Evolutionary conservation across 2,329 filamentous ascomycete species (phyloP), one percentile per base, ranked within the genome.

Genomic region (Mycocentrospora acerina): DNA sequence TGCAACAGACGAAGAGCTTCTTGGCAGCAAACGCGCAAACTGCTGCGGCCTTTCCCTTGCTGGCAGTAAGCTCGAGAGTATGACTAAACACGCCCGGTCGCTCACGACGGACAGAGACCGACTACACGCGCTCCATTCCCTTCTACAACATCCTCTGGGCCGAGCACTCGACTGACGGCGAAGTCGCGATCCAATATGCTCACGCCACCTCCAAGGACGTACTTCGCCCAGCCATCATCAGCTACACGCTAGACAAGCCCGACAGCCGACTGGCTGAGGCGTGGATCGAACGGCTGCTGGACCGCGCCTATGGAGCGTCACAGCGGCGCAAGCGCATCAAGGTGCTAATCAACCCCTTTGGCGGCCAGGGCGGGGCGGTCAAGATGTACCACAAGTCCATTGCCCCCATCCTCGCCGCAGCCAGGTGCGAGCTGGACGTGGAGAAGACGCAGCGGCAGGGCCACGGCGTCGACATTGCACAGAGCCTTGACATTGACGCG

Each of bases 321-420:
- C 81, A 85, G 57, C 78, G 77, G 36, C 78, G 76, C 41, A 93
- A 90, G 67, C 82, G 88, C 31, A 83, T 93, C 47, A 95, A 93
- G 65, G 83, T 97, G 10, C 73, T 97, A 29, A 78, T 98, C 46
- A 98, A 98, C 66, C 93, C 93, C 0, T 86, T 90, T 56, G 88
- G 90, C 11, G 93, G 93, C 0, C 86, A 89, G 28, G 91, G 91
- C 12, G 72, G 73, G 27, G 91, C 90, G 1, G 71, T 80, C 45
- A 86, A 81, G 60, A 77, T 83, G 48, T 97, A 90, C 78, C 72
- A 82, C 40, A 78, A 77, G 29, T 78, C 91, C 48, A 86, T 90
- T 30, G 83, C 85, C 58, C 90, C 91, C 7, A 78, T 98, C 24
- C 83, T 98, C 45, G 80, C 83, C 12, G 90, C 90, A 0, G 90